Evolutionary conservation across 257 asterid species (phyloP), one percentile per base, ranked within the genome.

Genomic region (Solanum sitiens): DNA sequence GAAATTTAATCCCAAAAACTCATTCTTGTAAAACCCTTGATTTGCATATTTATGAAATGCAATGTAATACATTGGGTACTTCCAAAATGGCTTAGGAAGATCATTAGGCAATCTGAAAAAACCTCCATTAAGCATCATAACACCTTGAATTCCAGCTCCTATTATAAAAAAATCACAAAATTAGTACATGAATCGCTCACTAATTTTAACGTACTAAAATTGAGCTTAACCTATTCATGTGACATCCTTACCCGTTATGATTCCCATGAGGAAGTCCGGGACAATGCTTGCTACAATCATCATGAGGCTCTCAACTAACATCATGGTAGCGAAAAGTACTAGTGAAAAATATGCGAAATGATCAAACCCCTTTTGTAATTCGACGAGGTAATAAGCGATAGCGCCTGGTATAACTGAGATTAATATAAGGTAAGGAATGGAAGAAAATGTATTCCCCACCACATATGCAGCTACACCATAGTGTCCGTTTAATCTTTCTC

Each of bases 281-380:
- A 93, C 93, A 8, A 93, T 44, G 70, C 92, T 91, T 0, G 96
- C 95, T 0, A 94, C 93, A 14, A 91, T 89, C 95, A 94, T 93
- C 95, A 93, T 93, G 2, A 94, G 89, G 88, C 95, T 92, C 79
- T 94, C 96, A 1, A 94, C 97, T 11, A 94, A 70, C 93, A 94
- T 88, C 94, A 92, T 91, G 44, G 93, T 91, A 0, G 90, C 30
- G 65, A 94, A 94, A 4, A 94, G 87, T 5, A 91, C 87, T 79
- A 91, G 72, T 0, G 89, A 56, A 33, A 92, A 94, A 86, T 90
- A 92, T 35, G 77, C 50, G 42, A 93, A 94, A 84, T 94, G 95
- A 84, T 88, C 93, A 0, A 91, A 21, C 74, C 89, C 88, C 6
- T 67, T 90, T 72, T 94, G 97, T 15, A 94, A 89, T 89, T 95